Evolutionary conservation across 169 alveolate genomes (phyloP), one percentile per base, ranked within the genome.

Genomic region (Blepharisma undulans): DNA sequence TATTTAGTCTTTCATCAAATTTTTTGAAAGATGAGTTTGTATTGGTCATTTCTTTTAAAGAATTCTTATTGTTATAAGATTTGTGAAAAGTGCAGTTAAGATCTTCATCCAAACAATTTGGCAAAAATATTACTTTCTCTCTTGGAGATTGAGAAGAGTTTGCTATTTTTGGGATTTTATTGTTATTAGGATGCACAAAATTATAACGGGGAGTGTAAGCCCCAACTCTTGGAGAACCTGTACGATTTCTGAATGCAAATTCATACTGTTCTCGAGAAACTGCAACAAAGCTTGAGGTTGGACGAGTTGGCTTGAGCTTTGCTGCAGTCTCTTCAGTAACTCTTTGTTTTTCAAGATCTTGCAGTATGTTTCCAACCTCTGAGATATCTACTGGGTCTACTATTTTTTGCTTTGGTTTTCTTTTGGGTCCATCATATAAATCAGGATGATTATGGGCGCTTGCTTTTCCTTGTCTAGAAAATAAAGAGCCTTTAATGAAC

Each of bases 201-300:
- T 78, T 72, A n/a, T 74, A 48, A 4, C 77, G 74, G 36, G 89
- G 89, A 22, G 77, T 32, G 48, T 82, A 82, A 14, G 27, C 60
- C 7, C 89, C 89, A 6, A 82, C 89, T 60, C 36, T 82, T 34
- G 89, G 89, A 22, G 89, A 82, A 7, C 60, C 76, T 2, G 89
- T 82, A 2, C 89, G 74, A 59, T 82, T 82, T 22, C 89, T 33
- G 36, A 82, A 82, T 21, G 89, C 89, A 30, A 48, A 60, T 21
- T n/a, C 74, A 72, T 82, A 82, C 7, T 34, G 25, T 21, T 82
- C 89, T 82, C 89, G 27, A 14, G 89, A 82, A n/a, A 82, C 36
- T 3, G 74, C 34, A 32, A 21, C 29, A 8, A 82, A 82, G 25
- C 76, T 32, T 1, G 89, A 34, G 25, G 78, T 82, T 12, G 34